phyloP scores from a whole-genome alignment of 768 basidiomycete species.

The Tubosaeta sp. region DNA sequence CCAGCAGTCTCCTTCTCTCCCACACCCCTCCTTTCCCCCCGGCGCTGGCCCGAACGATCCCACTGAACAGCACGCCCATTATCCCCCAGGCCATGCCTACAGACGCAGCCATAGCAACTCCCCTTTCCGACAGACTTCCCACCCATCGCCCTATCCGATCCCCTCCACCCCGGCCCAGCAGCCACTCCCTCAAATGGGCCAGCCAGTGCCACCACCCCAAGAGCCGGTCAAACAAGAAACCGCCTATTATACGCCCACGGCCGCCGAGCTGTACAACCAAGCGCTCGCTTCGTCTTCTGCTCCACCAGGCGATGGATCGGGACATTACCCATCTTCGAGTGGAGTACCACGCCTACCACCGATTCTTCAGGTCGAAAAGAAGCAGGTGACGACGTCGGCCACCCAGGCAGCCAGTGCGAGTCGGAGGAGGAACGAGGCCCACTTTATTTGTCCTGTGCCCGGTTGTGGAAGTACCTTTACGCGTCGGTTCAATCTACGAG shows the following conservation, averaged over 20 bases:
- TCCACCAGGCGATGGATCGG: conserved; percentile 17
- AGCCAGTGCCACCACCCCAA: conserved; percentile 13
- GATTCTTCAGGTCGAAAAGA: conserved; percentile 87
- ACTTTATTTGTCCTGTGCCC: conserved; percentile 90
- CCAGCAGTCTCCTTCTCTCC: conserved; percentile 24
- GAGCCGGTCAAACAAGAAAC: conserved; percentile 39
- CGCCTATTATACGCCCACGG: conserved; percentile 45
- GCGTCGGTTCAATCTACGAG: conserved; percentile 82
- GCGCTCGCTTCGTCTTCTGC: conserved; percentile 34
- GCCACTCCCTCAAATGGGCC: conserved; percentile 26
- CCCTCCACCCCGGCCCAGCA: conserved; percentile 28
- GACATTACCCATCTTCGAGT: conserved; percentile 29
- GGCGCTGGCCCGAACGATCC: conserved; percentile 34
- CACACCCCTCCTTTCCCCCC: conserved; percentile 30
- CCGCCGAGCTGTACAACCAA: conserved; percentile 54
- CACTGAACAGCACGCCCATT: conserved; percentile 33
- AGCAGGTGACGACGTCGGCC: conserved; percentile 91
- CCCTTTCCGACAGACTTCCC: conserved; percentile 36
- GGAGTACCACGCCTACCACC: conserved; percentile 62
- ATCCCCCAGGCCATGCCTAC: conserved; percentile 31
- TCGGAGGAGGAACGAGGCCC: conserved; percentile 83
- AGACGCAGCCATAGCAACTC: conserved; percentile 30
- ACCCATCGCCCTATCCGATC: conserved; percentile 38
- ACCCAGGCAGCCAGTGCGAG: conserved; percentile 91
- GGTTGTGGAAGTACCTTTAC: conserved; percentile 98